Percentiles rank a stretch among this genome's conserved stretches.
phyloP scores from a whole-genome alignment of 2,329 filamentous ascomycete species.

The Aspergillus tanneri region DNA sequence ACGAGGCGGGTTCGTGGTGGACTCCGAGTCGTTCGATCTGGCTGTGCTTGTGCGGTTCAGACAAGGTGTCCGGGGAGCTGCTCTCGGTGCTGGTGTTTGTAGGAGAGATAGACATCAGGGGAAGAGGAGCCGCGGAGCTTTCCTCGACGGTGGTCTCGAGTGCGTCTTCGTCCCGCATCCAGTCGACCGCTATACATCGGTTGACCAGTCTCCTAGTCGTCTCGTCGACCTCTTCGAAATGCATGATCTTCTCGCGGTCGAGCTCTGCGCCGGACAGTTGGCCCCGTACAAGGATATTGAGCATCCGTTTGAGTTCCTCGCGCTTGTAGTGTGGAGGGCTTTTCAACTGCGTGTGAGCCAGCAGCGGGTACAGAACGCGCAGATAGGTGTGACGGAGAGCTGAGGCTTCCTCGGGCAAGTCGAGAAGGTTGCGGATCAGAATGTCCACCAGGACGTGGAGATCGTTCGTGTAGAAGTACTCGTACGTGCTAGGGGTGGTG shows the following conservation, averaged over 20 bases:
- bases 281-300: constrained; percentile 71
- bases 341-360: constrained; percentile 87
- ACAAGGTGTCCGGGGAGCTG: constrained; percentile 49
- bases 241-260: constrained; percentile 47
- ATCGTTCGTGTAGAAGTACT: constrained; percentile 99
- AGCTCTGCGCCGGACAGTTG: constrained; percentile 60
- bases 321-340: constrained; percentile 88
- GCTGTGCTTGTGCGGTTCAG: constrained; percentile 31
- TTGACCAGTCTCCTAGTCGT: constrained; percentile 50
- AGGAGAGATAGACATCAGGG: constrained; percentile 19
- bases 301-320: constrained; percentile 74
- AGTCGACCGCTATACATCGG: constrained; percentile 48
- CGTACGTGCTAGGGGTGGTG: constrained; percentile 84
- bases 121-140: not conserved
- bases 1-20: constrained; percentile 65
- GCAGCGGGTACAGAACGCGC: constrained; percentile 82
- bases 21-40: constrained; percentile 58
- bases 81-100: constrained; percentile 29
- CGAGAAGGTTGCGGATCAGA: constrained; percentile 93
- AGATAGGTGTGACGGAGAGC: constrained; percentile 88
- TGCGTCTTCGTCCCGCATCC: constrained; percentile 37
- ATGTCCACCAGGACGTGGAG: constrained; percentile 91
- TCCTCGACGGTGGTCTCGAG: not conserved
- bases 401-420: constrained; percentile 76
- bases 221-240: constrained; percentile 52